These are phyloP conservation scores for Pyrus betulifolia DNA, from an alignment of 306 rosid species.

Conservation along the genomic window DNA sequence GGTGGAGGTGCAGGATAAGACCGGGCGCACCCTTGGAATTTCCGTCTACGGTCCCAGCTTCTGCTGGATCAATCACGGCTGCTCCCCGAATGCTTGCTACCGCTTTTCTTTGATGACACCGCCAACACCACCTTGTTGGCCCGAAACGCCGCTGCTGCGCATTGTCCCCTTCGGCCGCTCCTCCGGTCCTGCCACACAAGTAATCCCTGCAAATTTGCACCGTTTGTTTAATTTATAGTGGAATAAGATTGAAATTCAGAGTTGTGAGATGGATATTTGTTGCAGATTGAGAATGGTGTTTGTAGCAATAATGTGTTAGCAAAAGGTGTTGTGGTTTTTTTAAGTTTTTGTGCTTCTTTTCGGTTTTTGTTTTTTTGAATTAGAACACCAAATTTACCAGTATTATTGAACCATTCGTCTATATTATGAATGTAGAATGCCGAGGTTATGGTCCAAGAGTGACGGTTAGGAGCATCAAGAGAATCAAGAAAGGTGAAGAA, in stretches of 20 bases:
- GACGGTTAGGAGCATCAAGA: conserved; percentile 65
- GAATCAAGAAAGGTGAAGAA: conserved; percentile 55
- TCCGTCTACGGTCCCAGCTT: conserved; percentile 46
- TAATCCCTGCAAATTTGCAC: neutral
- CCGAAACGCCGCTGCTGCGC: conserved; percentile 4
- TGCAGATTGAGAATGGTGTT: conserved; percentile 46
- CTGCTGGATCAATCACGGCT: conserved; percentile 80
- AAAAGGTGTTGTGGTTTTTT: conserved; percentile 26
- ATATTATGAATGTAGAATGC: conserved; percentile 4
- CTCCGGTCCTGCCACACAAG: conserved; percentile 10
- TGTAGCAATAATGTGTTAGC: conserved; percentile 23
- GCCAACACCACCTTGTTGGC: conserved; percentile 3
- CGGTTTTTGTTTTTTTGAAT: neutral
- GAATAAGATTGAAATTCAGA: neutral
- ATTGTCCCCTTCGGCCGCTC: conserved; percentile 29
- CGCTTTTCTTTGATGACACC: conserved; percentile 22
- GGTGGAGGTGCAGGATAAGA: conserved; percentile 67
- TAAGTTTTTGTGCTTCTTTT: neutral
- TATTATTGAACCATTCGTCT: neutral
- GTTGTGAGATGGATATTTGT: conserved; percentile 6
- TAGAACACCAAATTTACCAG: neutral
- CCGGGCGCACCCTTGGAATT: conserved; percentile 44
- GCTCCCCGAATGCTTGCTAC: conserved; percentile 74
- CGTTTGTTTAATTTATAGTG: neutral
- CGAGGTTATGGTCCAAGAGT: conserved; percentile 52